Evolutionary conservation across 768 basidiomycete species (phyloP).

Genomic region (Tylopilus plumbeoviolaceoides): DNA sequence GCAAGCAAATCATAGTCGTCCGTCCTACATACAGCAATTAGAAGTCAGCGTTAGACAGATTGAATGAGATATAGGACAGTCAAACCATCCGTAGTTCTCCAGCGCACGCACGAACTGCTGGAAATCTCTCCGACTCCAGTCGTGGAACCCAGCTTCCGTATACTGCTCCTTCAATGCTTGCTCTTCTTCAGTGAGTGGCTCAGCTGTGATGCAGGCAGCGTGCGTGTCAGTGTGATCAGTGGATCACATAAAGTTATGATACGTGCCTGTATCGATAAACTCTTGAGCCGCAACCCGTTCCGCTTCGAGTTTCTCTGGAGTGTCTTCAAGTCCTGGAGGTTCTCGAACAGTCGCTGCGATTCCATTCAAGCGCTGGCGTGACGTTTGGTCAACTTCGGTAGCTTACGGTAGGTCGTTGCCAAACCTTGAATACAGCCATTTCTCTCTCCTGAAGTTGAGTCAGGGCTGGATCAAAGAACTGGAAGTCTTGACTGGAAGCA

Average conservation of each 20-base stretch:
- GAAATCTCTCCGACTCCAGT: conserved; percentile 93
- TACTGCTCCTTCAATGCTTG: conserved; percentile 74
- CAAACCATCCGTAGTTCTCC: conserved; percentile 77
- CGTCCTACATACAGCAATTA: conserved; percentile 39
- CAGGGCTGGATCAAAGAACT: conserved; percentile 87
- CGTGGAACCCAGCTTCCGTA: conserved; percentile 73
- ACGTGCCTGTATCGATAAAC: conserved; percentile 76
- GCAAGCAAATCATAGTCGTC: conserved; percentile 68
- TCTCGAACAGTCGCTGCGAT: conserved; percentile 65
- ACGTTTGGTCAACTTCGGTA: not conserved
- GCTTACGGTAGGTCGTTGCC: not conserved
- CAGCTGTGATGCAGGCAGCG: conserved; percentile 49
- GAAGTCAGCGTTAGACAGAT: not conserved
- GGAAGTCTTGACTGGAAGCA: conserved; percentile 78
- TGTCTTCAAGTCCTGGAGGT: conserved; percentile 64
- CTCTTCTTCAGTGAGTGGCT: conserved; percentile 88
- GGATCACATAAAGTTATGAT: not conserved
- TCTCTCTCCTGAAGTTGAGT: conserved; percentile 85
- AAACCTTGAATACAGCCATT: conserved; percentile 72
- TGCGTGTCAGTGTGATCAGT: not conserved
- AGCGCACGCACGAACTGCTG: conserved; percentile 81
- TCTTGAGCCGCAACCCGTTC: conserved; percentile 78
- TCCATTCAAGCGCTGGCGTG: conserved; percentile 54
- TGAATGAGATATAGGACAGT: conserved; percentile 16
- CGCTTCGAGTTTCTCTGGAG: conserved; percentile 79